Evolutionary conservation across 179 eudicot species (phyloP), one percentile per base, ranked within the genome.

Genomic region (Nepenthes alata): DNA sequence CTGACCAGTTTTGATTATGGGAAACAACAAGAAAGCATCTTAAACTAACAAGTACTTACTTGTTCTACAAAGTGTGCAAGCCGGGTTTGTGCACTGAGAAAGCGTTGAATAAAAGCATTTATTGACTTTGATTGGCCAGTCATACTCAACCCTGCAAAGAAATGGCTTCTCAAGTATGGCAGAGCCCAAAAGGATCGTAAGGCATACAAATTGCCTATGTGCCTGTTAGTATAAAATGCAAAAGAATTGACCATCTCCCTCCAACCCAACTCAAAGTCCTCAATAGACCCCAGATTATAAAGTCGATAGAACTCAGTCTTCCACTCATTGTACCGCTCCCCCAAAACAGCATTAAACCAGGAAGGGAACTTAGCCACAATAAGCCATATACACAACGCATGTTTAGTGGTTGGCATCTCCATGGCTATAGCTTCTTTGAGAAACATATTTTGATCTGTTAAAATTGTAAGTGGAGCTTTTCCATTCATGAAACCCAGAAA

Each of bases 311-410:
- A 93, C 75, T 89, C 98, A 25, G 78, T 76, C 80, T 89, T 89
- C 98, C 98, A 93, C 65, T 84, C 96, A 70, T 85, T 89, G 78
- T 93, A 89, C 38, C 89, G 81, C 55, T 86, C 95, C 59, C 98
- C 95, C 38, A 93, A 61, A 65, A 89, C 83, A 71, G 98, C 88
- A 83, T 83, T 89, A 64, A 93, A 93, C 98, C 98, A 93, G 38
- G 96, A 89, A 3, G 96, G 95, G 66, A 89, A 93, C 80, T 93
- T 93, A 25, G 89, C 84, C 65, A 81, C 83, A 41, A 86, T 81
- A 67, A 89, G 73, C 98, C 98, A 86, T 59, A 91, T 84, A 80
- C 98, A 91, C 63, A 89, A 83, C 14, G 88, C 89, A 74, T 93
- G 96, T 76, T 83, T 89, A 55, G 88, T 83, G 36, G 81, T 73